These are phyloP conservation scores for Cladosporium sp. DNA, from an alignment of 2,329 filamentous ascomycete genomes.

Conservation along the genomic window DNA sequence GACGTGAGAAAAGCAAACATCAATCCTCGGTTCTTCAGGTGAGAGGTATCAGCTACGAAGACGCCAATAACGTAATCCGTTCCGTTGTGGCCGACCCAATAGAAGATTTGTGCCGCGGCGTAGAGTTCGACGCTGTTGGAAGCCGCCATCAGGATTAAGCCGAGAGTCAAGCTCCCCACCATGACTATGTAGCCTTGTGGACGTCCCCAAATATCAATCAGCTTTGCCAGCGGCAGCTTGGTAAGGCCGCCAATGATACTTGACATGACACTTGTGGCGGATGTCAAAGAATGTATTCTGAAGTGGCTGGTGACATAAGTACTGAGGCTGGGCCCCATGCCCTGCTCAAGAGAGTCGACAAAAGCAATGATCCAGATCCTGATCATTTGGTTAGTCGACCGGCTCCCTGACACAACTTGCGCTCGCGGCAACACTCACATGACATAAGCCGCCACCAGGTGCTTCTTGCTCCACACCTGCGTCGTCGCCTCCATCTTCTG, in stretches of 20 bases:
- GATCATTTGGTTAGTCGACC: constrained; percentile 20
- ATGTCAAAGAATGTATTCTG: constrained; percentile 40
- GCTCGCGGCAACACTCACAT: constrained; percentile 35
- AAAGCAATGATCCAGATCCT: constrained; percentile 43
- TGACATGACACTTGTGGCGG: constrained; percentile 57
- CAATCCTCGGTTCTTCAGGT: constrained; percentile 64
- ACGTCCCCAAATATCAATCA: constrained; percentile 68
- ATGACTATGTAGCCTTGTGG: constrained; percentile 63
- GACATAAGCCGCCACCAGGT: constrained; percentile 19
- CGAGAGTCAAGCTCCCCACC: constrained; percentile 53
- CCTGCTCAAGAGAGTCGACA: constrained; percentile 40
- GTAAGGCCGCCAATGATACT: constrained; percentile 60
- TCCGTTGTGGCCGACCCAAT: constrained; percentile 62
- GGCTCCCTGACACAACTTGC: background rate
- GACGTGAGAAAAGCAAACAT: constrained; percentile 64
- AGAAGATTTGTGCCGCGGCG: constrained; percentile 66
- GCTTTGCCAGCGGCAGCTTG: constrained; percentile 67
- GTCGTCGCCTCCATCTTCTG: constrained; percentile 23
- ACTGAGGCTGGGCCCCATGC: constrained; percentile 33
- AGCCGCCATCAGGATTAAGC: constrained; percentile 67
- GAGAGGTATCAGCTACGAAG: constrained; percentile 69
- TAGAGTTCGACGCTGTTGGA: constrained; percentile 63
- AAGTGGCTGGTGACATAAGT: constrained; percentile 37
- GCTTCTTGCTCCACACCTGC: constrained; percentile 19
- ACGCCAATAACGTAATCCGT: constrained; percentile 64